phyloP scores from a whole-genome alignment of 1,284 basidiomycete species.

The Paramarasmius palmivorus region DNA sequence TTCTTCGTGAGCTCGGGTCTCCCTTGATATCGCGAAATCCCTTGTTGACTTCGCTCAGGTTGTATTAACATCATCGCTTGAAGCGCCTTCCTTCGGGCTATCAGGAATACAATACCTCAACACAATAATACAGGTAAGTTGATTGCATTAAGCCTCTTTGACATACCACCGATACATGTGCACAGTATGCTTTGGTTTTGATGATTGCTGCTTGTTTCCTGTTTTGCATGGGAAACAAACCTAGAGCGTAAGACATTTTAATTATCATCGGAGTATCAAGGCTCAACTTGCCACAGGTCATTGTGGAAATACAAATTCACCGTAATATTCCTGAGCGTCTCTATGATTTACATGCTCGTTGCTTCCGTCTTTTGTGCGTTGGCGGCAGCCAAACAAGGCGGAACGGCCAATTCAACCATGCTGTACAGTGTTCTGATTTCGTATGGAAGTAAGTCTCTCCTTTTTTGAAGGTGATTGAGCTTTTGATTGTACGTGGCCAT shows the following conservation, averaged over 20 bases:
- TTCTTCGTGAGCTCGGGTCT: constrained; percentile 76
- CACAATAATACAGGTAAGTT: constrained; percentile 67
- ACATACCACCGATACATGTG: constrained; percentile 12
- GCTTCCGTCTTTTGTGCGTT: constrained; percentile 78
- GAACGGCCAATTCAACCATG: constrained; percentile 72
- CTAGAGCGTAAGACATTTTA: constrained; percentile 64
- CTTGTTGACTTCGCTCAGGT: constrained; percentile 43
- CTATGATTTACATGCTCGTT: constrained; percentile 83
- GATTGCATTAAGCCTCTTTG: constrained; percentile 1
- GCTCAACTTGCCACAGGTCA: constrained; percentile 44
- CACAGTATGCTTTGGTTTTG: constrained; percentile 83
- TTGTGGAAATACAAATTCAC: constrained; percentile 86
- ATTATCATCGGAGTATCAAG: background rate
- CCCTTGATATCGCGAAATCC: background rate
- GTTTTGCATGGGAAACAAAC: constrained; percentile 96
- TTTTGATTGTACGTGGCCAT: background rate
- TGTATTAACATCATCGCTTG: constrained; percentile 86
- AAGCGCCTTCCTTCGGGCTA: constrained; percentile 73
- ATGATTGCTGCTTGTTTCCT: constrained; percentile 89
- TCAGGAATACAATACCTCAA: constrained; percentile 79
- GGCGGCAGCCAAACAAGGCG: constrained; percentile 64
- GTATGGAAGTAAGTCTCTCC: constrained; percentile 65
- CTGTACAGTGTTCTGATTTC: constrained; percentile 85
- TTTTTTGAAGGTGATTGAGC: background rate
- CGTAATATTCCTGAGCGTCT: constrained; percentile 73